Base-by-base conservation (phyloP, 768 basidiomycete genomes). In the Podaxis mareebaensis region DNA sequence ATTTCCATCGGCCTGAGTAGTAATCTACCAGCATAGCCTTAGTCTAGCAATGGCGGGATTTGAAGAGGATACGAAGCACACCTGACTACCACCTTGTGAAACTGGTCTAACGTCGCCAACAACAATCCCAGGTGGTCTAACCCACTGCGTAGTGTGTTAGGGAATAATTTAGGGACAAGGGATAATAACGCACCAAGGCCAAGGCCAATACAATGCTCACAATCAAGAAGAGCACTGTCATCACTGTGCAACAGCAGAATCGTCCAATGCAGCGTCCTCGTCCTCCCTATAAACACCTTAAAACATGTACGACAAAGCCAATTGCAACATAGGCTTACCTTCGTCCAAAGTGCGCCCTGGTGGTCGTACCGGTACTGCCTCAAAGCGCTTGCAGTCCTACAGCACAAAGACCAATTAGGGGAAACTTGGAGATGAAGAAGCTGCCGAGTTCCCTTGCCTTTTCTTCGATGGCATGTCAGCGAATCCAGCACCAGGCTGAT, bases 211-310 rank as follows among this genome's bases (percentile, higher is more conserved):
- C 65, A 58, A 93, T 85, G 75, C 85, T 83, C 59, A 90, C 71
- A 55, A 92, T 67, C 33, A 94, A 69, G 71, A 94, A 85, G 40
- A 91, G 60, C 11, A 77, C 68, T 15, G 85, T 84, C 81, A 93
- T 80, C 22, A 93, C 54, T 12, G 88, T 87, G 74, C 92, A 95
- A 68, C 87, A 91, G 73, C 84, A 89, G 74, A 93, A 89, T 66
- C 92, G 75, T 58, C 88, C 86, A 42, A 85, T 72, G 71, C 87
- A 89, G 20, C 85, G 72, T 30, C 77, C 81, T 62, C 88, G 77
- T 59, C 86, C 77, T 15, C 91, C 90, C 88, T 90, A 42, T n/a
- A 40, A 22, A 59, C 10, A 13, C 10, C 5, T 66, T n/a, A 49
- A 53, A 28, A 39, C 24, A 49, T 53, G 26, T 20, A 28, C 17